phyloP scores from a whole-genome alignment of 768 basidiomycete genomes.

The Trametes villosa region DNA sequence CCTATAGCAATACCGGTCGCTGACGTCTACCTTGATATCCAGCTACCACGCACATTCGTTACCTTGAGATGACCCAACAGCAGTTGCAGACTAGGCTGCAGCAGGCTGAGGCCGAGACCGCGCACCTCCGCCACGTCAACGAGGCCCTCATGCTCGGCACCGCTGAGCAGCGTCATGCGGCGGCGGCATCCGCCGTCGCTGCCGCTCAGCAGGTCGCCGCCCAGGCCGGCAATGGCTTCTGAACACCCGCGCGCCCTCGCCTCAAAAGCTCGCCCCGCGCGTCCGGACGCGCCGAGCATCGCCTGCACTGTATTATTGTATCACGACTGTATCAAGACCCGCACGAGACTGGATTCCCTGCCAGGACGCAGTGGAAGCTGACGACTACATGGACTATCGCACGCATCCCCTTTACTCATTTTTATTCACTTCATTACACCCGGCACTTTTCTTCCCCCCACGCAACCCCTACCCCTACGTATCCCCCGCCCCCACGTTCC shows the following conservation, averaged over 20 bases:
- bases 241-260: slow-evolving; percentile 18
- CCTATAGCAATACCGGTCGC: background rate
- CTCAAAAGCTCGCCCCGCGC: slow-evolving; percentile 34
- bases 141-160: slow-evolving; percentile 89
- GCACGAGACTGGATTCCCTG: slow-evolving; percentile 42
- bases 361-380: slow-evolving; percentile 59
- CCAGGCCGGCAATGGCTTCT: slow-evolving; percentile 48
- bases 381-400: slow-evolving; percentile 48
- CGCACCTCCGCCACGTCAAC: slow-evolving; percentile 80
- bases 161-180: slow-evolving; percentile 71
- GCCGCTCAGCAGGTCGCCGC: slow-evolving; percentile 49
- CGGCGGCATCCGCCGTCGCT: slow-evolving; percentile 58
- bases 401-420: slow-evolving; percentile 34
- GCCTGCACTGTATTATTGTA: slow-evolving; percentile 42
- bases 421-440: slow-evolving; percentile 38
- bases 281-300: slow-evolving; percentile 33
- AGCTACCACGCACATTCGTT: slow-evolving; percentile 87
- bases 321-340: slow-evolving; percentile 32
- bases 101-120: slow-evolving; percentile 78
- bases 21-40: background rate
- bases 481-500: slow-evolving; percentile 11
- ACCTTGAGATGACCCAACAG: slow-evolving; percentile 79
- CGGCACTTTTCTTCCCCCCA: slow-evolving; percentile 17
- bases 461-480: background rate
- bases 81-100: slow-evolving; percentile 78